A percentile compares a stretch with the other conserved stretches of the same genome.
Conservation (phyloP, 306 rosid species). For the Begonia peltatifolia region DNA sequence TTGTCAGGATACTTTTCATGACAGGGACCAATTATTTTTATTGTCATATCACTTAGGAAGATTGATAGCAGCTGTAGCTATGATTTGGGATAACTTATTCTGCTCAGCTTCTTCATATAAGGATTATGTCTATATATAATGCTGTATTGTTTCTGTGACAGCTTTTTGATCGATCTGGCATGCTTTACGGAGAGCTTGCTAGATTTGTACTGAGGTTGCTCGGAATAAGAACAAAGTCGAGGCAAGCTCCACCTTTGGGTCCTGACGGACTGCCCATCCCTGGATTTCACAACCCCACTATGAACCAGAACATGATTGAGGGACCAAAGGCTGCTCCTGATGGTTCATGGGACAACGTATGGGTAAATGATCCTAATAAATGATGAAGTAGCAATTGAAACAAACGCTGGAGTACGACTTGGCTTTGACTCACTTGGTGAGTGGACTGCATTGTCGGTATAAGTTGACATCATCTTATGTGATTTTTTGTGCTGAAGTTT, state of each 20-base stretch:
- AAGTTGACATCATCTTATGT: no score
- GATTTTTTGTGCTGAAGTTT: no score
- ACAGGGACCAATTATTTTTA: no score
- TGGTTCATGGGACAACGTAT: constrained; percentile 86
- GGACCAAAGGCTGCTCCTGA: constrained; percentile 55
- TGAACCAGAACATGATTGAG: constrained; percentile 40
- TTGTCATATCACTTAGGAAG: no score
- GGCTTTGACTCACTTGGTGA: no score
- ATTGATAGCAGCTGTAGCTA: no score
- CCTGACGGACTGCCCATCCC: constrained; percentile 48
- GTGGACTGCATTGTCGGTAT: no score
- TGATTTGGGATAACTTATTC: no score
- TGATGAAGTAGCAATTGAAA: constrained; percentile 10
- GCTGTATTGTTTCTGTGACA: constrained; percentile 16
- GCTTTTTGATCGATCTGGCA: constrained; percentile 83
- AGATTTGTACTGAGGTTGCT: constrained; percentile 70
- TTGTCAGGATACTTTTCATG: no score
- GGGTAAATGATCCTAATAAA: constrained; percentile 40
- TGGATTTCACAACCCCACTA: constrained; percentile 23
- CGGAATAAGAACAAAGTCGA: constrained; percentile 47
- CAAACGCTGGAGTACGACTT: background rate
- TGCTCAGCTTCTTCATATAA: no score
- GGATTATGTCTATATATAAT: no score
- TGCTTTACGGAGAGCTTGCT: constrained; percentile 88
- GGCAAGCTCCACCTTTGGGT: constrained; percentile 35